phyloP scores from a whole-genome alignment of 441 rosid genomes.

The Daphne laureola region DNA sequence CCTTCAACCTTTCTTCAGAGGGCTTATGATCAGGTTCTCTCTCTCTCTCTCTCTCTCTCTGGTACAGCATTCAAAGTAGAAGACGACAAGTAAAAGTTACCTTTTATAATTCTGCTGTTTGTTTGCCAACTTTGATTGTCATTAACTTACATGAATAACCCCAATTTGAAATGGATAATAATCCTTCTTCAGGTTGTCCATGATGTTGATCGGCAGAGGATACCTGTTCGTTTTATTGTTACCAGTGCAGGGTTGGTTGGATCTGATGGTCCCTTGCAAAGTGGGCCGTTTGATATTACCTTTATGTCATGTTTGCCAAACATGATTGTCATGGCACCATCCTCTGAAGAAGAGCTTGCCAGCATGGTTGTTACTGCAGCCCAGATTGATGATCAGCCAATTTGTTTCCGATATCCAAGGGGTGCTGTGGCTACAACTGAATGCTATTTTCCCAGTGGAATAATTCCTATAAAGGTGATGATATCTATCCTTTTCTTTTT shows the following conservation, averaged over 20 bases:
- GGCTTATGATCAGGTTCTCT: conserved; percentile 85
- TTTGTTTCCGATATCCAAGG: conserved; percentile 87
- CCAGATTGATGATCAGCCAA: conserved; percentile 56
- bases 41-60: conserved; percentile 10
- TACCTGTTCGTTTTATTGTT: conserved; percentile 84
- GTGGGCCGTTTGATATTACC: conserved; percentile 87
- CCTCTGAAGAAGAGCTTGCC: conserved; percentile 78
- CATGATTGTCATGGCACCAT: conserved; percentile 96
- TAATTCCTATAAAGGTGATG: conserved; percentile 65
- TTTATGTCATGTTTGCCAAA: conserved; percentile 93
- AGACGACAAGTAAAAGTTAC: too few species aligned
- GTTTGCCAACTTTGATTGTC: too few species aligned
- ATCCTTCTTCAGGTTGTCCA: conserved; percentile 53
- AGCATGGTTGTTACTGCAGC: conserved; percentile 89
- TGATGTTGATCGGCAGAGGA: conserved; percentile 83
- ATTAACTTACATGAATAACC: not conserved
- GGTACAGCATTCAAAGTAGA: too few species aligned
- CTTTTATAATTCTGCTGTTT: too few species aligned
- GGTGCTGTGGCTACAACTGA: conserved; percentile 53
- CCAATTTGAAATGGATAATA: not conserved
- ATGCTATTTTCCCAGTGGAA: conserved; percentile 36
- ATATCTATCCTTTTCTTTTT: not conserved
- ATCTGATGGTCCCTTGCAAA: conserved; percentile 74
- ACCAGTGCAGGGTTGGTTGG: conserved; percentile 92
- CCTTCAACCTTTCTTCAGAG: conserved; percentile 86